Base-by-base conservation (phyloP, 352 stramenopile genomes). In the Globisporangium echinulatum region DNA sequence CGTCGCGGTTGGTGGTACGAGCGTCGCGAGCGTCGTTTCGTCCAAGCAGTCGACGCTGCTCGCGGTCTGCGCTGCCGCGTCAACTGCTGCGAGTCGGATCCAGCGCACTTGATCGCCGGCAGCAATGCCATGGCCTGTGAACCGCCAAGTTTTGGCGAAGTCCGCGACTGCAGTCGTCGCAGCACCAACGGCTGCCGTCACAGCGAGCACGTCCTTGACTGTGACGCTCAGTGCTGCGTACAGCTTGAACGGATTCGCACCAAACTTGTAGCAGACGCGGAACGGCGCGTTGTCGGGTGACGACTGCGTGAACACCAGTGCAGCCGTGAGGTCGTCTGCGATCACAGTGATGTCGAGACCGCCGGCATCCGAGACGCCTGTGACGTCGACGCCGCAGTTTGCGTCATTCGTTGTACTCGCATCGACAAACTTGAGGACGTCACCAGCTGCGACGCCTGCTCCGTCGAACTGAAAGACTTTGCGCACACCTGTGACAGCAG, bases 381-480 rank as follows among this genome's bases (percentile, higher is more conserved):
- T 64, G 1, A 57, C 74, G 1, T 68, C 60, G 3, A 33, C 56
- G 0, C 77, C 80, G 38, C 80, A 90, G 49, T 90, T 88, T 2
- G 57, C 39, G 33, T 88, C 80, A 39, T 67, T 84, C 3, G 64
- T 74, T 1, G 80, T 88, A 25, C 64, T 85, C 3, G 63, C 50
- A 57, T 88, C 77, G 2, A 90, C 72, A 39, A 88, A 90, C 37
- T 90, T 90, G 17, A 90, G 53, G 0, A 82, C 59, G 43, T 90
- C 80, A 7, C 58, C 59, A n/a, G 51, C 14, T 8, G 60, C 63
- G 10, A 88, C 55, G 33, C 66, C 63, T 25, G 64, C 67, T 19
- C 80, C 80, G 37, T 81, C 56, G 46, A 88, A 87, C 1, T 33
- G 13, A 54, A 90, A 88, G 7, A 7, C 58, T 52, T 88, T 90